Evolutionary conservation across 768 basidiomycete species (phyloP).

Genomic region (Podaxis sp.): DNA sequence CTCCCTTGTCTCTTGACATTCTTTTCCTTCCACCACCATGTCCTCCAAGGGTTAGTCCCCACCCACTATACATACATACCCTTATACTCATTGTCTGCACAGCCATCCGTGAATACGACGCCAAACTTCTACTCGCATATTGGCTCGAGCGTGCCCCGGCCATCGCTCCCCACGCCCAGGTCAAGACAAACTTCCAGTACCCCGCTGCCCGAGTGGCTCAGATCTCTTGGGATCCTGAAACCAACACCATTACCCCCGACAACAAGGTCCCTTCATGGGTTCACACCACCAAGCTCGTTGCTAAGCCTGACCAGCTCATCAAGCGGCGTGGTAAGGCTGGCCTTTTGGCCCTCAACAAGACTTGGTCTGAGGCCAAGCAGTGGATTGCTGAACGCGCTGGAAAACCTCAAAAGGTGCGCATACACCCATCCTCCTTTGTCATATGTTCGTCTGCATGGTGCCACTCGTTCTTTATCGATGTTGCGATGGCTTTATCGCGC

Average conservation of each 20-base stretch:
- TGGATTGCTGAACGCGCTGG: conserved; percentile 91
- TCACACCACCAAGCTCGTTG: conserved; percentile 83
- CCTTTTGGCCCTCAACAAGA: conserved; percentile 90
- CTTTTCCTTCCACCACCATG: conserved; percentile 28
- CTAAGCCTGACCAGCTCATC: conserved; percentile 98
- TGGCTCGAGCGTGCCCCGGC: conserved; percentile 91
- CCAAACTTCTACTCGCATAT: conserved; percentile 95
- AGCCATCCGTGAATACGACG: conserved; percentile 96
- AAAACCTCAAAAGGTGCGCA: conserved; percentile 82
- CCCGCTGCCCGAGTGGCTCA: conserved; percentile 80
- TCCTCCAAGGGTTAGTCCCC: conserved; percentile 38
- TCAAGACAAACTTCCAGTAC: conserved; percentile 57
- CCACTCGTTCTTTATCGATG: conserved; percentile 7
- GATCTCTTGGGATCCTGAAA: conserved; percentile 75
- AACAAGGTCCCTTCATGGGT: conserved; percentile 74
- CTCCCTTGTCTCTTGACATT: conserved; percentile 14
- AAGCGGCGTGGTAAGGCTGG: conserved; percentile 99
- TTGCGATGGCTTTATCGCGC: conserved; percentile 2
- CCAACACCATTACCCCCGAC: conserved; percentile 49
- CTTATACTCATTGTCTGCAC: conserved; percentile 10
- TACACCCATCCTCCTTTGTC: conserved; percentile 13
- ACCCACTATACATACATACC: neutral
- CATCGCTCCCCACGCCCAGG: conserved; percentile 55
- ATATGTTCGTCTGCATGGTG: neutral
- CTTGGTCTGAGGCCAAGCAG: conserved; percentile 78